phyloP scores from a whole-genome alignment of 2,329 filamentous ascomycete species.

The Achaetomium macrosporum region DNA sequence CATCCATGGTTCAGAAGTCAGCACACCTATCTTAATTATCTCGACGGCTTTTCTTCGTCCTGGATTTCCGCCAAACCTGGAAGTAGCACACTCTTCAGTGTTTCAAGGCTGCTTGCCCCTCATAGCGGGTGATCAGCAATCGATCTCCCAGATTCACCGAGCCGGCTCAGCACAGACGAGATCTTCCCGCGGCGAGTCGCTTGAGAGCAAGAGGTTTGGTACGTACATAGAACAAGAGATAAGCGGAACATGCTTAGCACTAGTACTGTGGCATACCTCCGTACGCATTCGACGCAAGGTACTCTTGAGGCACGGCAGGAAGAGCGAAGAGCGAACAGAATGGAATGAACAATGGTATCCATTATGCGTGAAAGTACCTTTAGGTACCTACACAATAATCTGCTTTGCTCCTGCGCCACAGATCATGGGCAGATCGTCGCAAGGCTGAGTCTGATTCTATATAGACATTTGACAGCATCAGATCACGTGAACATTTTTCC shows the following conservation, averaged over 20 bases:
- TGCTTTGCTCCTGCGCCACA: no score
- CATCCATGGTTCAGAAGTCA: not conserved
- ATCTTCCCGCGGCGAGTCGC: not conserved
- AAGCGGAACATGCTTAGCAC: not conserved
- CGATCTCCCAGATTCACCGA: not conserved
- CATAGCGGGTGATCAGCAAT: not conserved
- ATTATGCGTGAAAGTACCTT: no score
- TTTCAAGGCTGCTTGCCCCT: not conserved
- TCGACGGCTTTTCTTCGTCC: no score
- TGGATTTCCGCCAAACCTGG: no score
- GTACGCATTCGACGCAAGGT: conserved; percentile 9
- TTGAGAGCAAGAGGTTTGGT: not conserved
- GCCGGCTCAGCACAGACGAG: not conserved
- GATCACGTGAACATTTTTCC: no score
- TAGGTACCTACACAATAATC: no score
- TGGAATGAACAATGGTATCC: no score
- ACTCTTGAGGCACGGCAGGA: not conserved
- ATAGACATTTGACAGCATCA: no score
- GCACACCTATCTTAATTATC: not conserved
- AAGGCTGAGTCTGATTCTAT: no score
- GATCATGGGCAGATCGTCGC: no score
- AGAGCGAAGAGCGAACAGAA: no score
- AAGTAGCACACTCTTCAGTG: no score
- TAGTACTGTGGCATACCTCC: not conserved
- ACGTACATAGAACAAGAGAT: not conserved